Base-by-base conservation (phyloP, 768 basidiomycete species). In the Epithele typhae region DNA sequence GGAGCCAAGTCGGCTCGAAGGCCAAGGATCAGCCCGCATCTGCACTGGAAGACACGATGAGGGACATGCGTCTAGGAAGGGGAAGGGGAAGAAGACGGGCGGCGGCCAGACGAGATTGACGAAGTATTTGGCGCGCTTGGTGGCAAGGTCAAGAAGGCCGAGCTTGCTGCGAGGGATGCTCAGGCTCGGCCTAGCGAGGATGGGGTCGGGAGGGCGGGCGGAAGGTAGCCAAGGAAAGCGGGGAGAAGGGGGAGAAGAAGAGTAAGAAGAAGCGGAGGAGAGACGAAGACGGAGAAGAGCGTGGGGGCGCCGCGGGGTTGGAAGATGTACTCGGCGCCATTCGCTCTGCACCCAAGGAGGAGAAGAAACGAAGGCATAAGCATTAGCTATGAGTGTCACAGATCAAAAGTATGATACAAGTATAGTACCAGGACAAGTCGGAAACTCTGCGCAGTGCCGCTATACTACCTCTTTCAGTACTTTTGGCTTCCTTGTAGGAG, bases 31-130 rank as follows among this genome's bases (percentile, higher is more conserved):
- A 38, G n/a, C n/a, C n/a, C n/a, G n/a, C n/a, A n/a, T n/a, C n/a
- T n/a, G n/a, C n/a, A n/a, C n/a, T n/a, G n/a, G n/a, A n/a, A 24
- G 18, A 7, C 10, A 23, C 27, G 27, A 30, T 23, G 30, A 37
- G 21, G 40, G 14, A 11, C 45, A 42, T 37, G 22, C 33, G 6
- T 11, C 17, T 21, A 30, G 27, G 27, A 7, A 25, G 34, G 37
- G 34, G 10, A 46, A 35, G 45, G 34, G 35, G 51, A 63, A 76
- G 62, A 76, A 75, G 57, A 74, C 56, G 60, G 41, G 21, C 57
- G 61, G 19, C 52, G 65, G 6, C 75, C 69, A 37, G 81, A 91
- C 55, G 88, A 87, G 60, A 92, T 92, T 43, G 90, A 92, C 46
- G 75, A 67, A 3, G 66, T 91, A 10, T 92, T 92, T 59, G 72